A percentile compares a stretch with the other conserved stretches of the same genome.
Conservation (phyloP, 2,329 filamentous ascomycete genomes). For the Biscogniauxia marginata region DNA sequence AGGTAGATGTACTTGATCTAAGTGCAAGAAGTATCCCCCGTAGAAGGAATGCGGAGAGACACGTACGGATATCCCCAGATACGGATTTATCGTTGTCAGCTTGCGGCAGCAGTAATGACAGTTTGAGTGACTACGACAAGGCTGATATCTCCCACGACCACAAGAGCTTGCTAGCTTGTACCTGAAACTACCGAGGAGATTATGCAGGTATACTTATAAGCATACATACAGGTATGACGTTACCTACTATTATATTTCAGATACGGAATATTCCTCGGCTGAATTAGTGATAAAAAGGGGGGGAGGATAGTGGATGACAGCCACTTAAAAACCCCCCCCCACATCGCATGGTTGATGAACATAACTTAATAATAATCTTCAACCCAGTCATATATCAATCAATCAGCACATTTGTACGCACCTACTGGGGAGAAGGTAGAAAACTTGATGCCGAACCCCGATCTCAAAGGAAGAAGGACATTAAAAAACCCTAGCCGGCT, state of each 20-base stretch:
- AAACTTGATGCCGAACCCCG: background rate
- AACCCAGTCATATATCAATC: background rate
- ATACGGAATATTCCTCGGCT: background rate
- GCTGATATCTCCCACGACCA: background rate
- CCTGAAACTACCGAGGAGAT: too few relatives aligned
- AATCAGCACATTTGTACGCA: background rate
- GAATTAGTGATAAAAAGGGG: background rate
- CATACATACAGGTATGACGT: too few relatives aligned
- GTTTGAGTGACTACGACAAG: background rate
- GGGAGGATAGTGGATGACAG: background rate
- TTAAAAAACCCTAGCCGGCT: background rate
- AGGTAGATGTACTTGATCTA: background rate
- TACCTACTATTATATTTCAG: too few relatives aligned
- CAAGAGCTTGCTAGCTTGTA: too few relatives aligned
- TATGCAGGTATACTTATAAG: too few relatives aligned
- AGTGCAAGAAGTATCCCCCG: background rate
- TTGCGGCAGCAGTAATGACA: background rate
- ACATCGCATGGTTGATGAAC: background rate
- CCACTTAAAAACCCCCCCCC: background rate
- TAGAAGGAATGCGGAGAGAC: background rate
- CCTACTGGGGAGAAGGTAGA: background rate
- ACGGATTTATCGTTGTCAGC: background rate
- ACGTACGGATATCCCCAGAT: background rate
- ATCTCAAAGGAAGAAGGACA: background rate
- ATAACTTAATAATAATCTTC: background rate